phyloP scores from a whole-genome alignment of 495 filamentous ascomycete species.

The Podospora bellae-mahoneyi region DNA sequence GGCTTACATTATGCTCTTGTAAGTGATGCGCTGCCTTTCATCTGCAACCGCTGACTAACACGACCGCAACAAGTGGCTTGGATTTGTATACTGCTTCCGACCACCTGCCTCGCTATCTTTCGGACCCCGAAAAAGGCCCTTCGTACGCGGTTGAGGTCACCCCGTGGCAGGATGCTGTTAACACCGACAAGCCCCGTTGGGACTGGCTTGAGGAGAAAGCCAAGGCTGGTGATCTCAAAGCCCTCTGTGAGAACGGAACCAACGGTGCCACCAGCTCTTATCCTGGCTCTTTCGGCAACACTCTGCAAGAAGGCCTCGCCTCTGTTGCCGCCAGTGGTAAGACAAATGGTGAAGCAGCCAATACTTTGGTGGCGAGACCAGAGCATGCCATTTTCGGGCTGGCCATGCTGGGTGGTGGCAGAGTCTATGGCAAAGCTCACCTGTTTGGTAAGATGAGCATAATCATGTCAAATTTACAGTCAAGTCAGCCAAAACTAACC shows the following conservation, averaged over 20 bases:
- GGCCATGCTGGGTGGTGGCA: neutral
- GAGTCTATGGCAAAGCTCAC: neutral
- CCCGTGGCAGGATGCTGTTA: neutral
- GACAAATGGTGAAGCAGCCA: neutral
- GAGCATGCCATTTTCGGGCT: constrained; percentile 1
- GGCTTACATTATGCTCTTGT: constrained; percentile 2
- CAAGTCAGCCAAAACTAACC: neutral
- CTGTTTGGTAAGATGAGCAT: neutral
- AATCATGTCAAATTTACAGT: neutral
- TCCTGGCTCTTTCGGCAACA: neutral
- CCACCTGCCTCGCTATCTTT: constrained; percentile 1
- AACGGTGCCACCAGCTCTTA: neutral
- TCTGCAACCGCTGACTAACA: neutral
- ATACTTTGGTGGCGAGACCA: neutral
- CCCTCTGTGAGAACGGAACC: neutral
- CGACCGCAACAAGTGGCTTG: neutral
- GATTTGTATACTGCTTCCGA: neutral
- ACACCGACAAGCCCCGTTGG: neutral
- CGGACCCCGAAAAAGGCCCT: neutral
- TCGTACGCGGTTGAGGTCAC: neutral
- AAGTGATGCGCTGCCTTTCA: neutral
- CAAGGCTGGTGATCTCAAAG: neutral
- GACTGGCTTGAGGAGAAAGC: constrained; percentile 4
- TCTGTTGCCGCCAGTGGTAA: neutral
- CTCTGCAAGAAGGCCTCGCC: neutral